These are phyloP conservation scores for Teratosphaeria viscida DNA, from an alignment of 2,329 filamentous ascomycete genomes.

Conservation along the genomic window DNA sequence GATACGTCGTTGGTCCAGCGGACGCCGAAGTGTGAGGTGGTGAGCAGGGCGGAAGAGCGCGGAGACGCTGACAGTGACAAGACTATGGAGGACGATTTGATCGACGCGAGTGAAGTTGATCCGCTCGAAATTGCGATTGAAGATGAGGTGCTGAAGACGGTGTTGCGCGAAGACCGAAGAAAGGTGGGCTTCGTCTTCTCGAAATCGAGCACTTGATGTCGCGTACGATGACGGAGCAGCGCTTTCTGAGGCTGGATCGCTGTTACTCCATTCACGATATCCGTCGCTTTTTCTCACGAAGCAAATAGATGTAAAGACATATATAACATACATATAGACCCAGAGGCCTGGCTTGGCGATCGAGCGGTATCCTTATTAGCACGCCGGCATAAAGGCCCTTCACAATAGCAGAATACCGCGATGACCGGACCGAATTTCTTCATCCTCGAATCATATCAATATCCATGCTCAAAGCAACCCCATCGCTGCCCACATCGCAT, in stretches of 20 bases:
- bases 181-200: slow-evolving; percentile 42
- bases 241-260: background rate
- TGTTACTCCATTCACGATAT: background rate
- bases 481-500: background rate
- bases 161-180: slow-evolving; percentile 37
- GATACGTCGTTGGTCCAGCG: slow-evolving; percentile 25
- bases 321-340: background rate
- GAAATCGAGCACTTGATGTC: slow-evolving; percentile 23
- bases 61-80: background rate
- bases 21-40: background rate
- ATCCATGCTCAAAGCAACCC: too few species aligned
- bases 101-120: slow-evolving; percentile 12
- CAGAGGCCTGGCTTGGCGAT: background rate
- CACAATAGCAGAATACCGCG: too few species aligned
- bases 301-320: background rate
- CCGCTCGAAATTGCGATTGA: slow-evolving; percentile 31
- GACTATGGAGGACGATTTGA: slow-evolving; percentile 21
- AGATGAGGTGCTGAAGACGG: slow-evolving; percentile 40
- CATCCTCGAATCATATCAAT: too few species aligned
- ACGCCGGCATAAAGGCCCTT: too few species aligned
- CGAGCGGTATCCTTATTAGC: too few species aligned
- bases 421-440: too few species aligned
- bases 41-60: background rate
- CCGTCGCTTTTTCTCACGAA: background rate
- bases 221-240: background rate